Percentiles rank a stretch among this genome's conserved stretches.
phyloP scores from a whole-genome alignment of 768 basidiomycete species.

The Termitomyces sp. region DNA sequence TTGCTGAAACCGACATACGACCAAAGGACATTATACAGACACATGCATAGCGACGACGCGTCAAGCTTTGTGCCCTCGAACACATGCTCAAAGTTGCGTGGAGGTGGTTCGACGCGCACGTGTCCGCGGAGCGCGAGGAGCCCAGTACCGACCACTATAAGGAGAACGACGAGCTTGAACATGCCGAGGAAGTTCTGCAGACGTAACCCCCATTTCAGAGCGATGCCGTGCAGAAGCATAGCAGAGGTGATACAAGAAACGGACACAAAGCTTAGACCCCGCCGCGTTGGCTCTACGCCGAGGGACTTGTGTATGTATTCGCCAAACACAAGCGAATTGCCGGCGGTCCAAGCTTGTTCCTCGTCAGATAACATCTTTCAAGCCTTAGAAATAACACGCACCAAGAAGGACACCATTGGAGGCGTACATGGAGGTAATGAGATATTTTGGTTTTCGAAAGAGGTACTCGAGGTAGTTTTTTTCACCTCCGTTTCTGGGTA shows the following conservation, averaged over 20 bases:
- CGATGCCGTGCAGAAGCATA: slow-evolving; percentile 32
- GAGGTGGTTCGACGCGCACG: slow-evolving; percentile 18
- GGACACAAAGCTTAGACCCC: slow-evolving; percentile 20
- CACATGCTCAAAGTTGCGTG: slow-evolving; percentile 23
- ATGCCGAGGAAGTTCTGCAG: slow-evolving; percentile 55
- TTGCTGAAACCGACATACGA: slow-evolving; percentile 60
- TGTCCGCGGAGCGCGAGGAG: slow-evolving; percentile 32
- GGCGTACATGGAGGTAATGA: slow-evolving; percentile 53
- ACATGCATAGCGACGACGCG: slow-evolving; percentile 38
- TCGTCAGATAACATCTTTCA: not conserved
- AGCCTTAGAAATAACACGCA: not conserved
- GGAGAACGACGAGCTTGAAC: slow-evolving; percentile 44
- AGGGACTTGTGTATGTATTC: slow-evolving; percentile 34
- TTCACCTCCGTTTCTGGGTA: slow-evolving; percentile 65
- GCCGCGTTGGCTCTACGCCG: slow-evolving; percentile 11
- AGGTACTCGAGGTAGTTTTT: slow-evolving; percentile 67
- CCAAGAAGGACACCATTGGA: slow-evolving; percentile 47
- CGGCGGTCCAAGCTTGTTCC: slow-evolving; percentile 18
- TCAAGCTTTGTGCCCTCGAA: slow-evolving; percentile 30
- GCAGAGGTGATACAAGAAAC: slow-evolving; percentile 26
- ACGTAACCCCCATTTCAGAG: slow-evolving; percentile 42
- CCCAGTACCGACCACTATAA: slow-evolving; percentile 40
- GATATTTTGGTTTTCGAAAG: slow-evolving; percentile 48
- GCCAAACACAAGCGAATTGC: slow-evolving; percentile 48
- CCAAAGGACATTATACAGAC: slow-evolving; percentile 41